Evolutionary conservation across 192 early-diverging fungal genomes (phyloP), one percentile per base, ranked within the genome.

Genomic region (Entophlyctis helioformis): DNA sequence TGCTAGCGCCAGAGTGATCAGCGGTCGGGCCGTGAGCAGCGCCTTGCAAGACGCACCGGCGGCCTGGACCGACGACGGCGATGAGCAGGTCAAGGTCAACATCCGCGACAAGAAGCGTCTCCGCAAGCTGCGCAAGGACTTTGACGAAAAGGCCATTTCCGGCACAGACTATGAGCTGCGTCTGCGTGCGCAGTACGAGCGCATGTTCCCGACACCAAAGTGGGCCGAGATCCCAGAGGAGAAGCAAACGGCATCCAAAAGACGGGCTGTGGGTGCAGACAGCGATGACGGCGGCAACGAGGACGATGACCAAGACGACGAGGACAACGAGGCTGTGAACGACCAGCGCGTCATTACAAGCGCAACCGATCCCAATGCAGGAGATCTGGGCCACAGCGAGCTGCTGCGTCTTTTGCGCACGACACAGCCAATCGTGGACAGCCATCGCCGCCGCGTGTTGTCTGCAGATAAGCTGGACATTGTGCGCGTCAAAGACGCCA

Each of bases 31-130:
- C 25, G 22, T 0, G 18, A 1, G 9, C 13, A 27, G 9, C 42
- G 12, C 16, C 2, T 16, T n/a, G 4, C 5, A 47, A 12, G 32
- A 16, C 36, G 36, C 22, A 11, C 24, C 38, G 7, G 64, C 81
- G 0, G 88, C 81, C 18, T 96, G 91, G 89, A 56, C 67, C 6
- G 89, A 96, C 48, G 76, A 81, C 2, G 84, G 84, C 39, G 87
- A 84, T 41, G 18, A 25, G 42, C 25, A 28, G 55, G 54, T 80
- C 3, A 54, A 59, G 12, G 81, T 98, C 3, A 80, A 89, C 12
- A 72, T 98, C 10, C 67, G 71, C 25, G 59, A 59, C 56, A 29
- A 46, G n/a, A 78, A 76, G 20, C 68, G 84, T 20, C 59, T 83
- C 39, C 71, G 81, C 26, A 96, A 96, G 59, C 74, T 98, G 22